phyloP scores from a whole-genome alignment of 2,329 filamentous ascomycete species.

The Triangularia verruculosa region DNA sequence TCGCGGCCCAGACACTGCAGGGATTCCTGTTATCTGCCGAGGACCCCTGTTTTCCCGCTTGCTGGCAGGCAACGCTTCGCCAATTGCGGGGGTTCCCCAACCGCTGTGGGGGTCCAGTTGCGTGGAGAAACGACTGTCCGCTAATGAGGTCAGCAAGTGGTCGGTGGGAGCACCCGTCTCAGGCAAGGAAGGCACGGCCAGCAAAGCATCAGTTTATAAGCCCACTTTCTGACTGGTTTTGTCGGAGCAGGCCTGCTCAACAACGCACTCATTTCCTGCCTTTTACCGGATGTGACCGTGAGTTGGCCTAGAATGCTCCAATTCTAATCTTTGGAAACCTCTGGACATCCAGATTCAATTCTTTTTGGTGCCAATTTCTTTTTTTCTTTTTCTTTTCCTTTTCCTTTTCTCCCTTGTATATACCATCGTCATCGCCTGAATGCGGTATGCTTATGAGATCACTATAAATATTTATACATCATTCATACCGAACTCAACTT shows the following conservation, averaged over 20 bases:
- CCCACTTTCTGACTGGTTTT: rapidly evolving
- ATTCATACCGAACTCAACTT: too few relatives aligned
- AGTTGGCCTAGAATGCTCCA: slow-evolving; percentile 10
- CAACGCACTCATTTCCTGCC: slow-evolving; percentile 14
- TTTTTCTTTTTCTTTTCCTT: neutral
- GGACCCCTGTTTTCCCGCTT: slow-evolving; percentile 5
- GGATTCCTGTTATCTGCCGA: slow-evolving; percentile 1
- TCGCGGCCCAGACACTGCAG: slow-evolving; percentile 6
- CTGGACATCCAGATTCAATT: slow-evolving; percentile 14
- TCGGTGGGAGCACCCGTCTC: neutral
- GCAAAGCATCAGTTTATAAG: neutral
- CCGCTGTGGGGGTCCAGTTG: neutral
- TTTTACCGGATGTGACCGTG: slow-evolving; percentile 17
- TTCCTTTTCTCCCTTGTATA: neutral
- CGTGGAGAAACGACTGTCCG: neutral
- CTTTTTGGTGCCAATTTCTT: neutral
- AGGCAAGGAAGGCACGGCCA: neutral
- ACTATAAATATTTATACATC: too few relatives aligned
- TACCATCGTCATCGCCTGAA: too few relatives aligned
- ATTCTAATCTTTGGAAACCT: slow-evolving; percentile 14
- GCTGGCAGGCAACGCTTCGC: neutral
- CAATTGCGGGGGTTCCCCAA: neutral
- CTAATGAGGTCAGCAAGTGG: neutral
- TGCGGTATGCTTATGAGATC: neutral
- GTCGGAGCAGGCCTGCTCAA: slow-evolving; percentile 8